Evolutionary conservation across 2,329 filamentous ascomycete genomes (phyloP).

Genomic region (Monosporascus ibericus): DNA sequence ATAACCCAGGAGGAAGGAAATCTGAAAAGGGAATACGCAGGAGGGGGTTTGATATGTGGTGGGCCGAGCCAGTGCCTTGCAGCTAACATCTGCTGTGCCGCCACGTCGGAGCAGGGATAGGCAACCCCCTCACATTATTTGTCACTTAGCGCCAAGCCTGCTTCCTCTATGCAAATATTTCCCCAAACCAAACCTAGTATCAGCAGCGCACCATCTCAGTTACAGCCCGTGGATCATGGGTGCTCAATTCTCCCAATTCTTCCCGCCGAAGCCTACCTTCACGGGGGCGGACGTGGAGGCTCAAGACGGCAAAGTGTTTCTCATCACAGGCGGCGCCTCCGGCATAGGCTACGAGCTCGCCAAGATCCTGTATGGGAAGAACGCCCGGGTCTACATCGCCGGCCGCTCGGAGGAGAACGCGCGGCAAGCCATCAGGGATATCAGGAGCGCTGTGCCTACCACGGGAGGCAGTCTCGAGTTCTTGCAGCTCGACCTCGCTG

Average conservation of each 20-base stretch:
- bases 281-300: conserved; percentile 5
- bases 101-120: too few relatives aligned
- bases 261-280: conserved; percentile 10
- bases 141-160: too few relatives aligned
- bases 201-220: too few relatives aligned
- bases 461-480: conserved; percentile 5
- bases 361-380: conserved; percentile 8
- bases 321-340: conserved; percentile 16
- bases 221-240: conserved; percentile 3
- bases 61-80: too few relatives aligned
- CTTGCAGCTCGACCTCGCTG: conserved; percentile 12
- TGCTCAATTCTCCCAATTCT: conserved; percentile 13
- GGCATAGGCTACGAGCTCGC: conserved; percentile 15
- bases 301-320: conserved; percentile 13
- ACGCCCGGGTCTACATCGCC: conserved; percentile 11
- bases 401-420: conserved; percentile 8
- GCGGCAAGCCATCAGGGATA: conserved; percentile 6
- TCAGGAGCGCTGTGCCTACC: background rate
- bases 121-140: too few relatives aligned
- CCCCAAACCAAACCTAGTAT: too few relatives aligned
- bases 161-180: too few relatives aligned
- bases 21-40: too few relatives aligned
- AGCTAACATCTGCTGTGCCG: too few relatives aligned
- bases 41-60: too few relatives aligned
- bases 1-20: too few relatives aligned